Percentiles rank a stretch among this genome's conserved stretches.
Evolutionary conservation across 768 basidiomycete species (phyloP).

Genomic region (Antrodiella citrinella): DNA sequence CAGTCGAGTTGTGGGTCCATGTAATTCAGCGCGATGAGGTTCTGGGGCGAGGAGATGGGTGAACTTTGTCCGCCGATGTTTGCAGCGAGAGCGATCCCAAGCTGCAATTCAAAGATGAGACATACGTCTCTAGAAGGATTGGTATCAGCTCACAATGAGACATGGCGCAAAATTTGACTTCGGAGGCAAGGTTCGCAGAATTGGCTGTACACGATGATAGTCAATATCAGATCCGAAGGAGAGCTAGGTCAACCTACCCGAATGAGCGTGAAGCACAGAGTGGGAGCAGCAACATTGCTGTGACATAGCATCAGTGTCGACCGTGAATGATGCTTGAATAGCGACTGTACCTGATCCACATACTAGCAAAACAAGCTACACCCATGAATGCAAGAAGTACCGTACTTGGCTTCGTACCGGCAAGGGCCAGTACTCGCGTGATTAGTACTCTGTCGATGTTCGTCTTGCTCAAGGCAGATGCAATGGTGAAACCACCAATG

Average conservation of each 20-base stretch:
- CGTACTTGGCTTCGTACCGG: conserved; percentile 77
- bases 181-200: conserved; percentile 82
- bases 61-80: conserved; percentile 98
- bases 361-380: conserved; percentile 95
- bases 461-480: conserved; percentile 92
- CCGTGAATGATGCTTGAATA: conserved; percentile 21
- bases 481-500: conserved; percentile 96
- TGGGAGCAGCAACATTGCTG: conserved; percentile 97
- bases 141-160: conserved; percentile 64
- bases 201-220: conserved; percentile 57
- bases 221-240: no score
- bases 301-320: conserved; percentile 22
- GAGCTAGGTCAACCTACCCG: conserved; percentile 57
- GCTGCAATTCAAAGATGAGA: conserved; percentile 32
- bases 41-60: conserved; percentile 97
- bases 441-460: conserved; percentile 90
- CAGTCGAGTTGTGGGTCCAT: conserved; percentile 87
- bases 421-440: conserved; percentile 82
- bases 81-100: conserved; percentile 95
- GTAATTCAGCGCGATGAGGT: conserved; percentile 80
- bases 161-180: conserved; percentile 84
- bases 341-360: no score
- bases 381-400: conserved; percentile 93
- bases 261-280: conserved; percentile 93
- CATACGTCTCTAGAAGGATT: neutral